These are phyloP conservation scores for Mycogone perniciosa DNA, from an alignment of 2,329 filamentous ascomycete genomes.

Conservation along the genomic window DNA sequence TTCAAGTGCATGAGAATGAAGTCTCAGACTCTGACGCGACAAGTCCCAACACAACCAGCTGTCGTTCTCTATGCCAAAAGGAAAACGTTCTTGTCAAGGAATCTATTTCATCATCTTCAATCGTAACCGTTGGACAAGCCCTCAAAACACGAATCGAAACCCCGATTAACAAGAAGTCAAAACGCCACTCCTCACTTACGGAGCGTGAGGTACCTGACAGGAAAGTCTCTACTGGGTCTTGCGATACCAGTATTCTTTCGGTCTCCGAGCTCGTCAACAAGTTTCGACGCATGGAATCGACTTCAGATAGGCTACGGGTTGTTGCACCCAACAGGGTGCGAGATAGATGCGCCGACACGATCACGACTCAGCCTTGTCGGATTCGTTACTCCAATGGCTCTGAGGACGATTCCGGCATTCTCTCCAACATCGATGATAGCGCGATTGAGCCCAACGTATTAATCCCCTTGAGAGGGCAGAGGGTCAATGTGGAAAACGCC, in stretches of 20 bases:
- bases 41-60: too few species aligned
- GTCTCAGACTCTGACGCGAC: too few species aligned
- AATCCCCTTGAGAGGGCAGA: not conserved
- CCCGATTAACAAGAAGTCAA: not conserved
- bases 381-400: constrained; percentile 12
- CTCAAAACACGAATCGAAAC: too few species aligned
- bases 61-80: too few species aligned
- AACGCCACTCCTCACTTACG: not conserved
- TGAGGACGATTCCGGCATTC: not conserved
- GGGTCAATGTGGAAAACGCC: not conserved
- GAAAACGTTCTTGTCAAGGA: too few species aligned
- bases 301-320: not conserved
- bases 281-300: constrained; percentile 18
- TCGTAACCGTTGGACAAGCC: too few species aligned
- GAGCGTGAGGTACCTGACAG: not conserved
- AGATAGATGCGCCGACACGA: not conserved
- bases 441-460: not conserved
- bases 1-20: too few species aligned
- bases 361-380: constrained; percentile 9
- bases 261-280: constrained; percentile 22
- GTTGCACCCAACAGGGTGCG: not conserved
- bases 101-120: too few species aligned
- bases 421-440: not conserved
- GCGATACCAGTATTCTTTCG: constrained; percentile 14
- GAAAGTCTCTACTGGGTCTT: constrained; percentile 1